phyloP scores from a whole-genome alignment of 495 filamentous ascomycete genomes.

The Monascus purpureus region DNA sequence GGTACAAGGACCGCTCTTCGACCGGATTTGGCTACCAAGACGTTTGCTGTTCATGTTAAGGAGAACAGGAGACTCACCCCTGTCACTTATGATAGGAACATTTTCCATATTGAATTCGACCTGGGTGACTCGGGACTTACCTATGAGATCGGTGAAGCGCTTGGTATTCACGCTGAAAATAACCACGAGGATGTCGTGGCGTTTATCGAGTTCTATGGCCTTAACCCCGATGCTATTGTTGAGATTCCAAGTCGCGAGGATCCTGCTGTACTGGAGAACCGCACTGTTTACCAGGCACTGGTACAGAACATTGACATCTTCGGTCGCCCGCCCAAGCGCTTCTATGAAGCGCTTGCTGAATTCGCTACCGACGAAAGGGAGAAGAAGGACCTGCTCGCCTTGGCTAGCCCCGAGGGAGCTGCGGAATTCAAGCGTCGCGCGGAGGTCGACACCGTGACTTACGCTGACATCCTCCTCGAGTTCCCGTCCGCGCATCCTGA shows the following conservation, averaged over 20 bases:
- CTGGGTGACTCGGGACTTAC: conserved; percentile 77
- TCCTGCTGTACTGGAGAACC: conserved; percentile 58
- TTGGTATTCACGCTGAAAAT: conserved; percentile 93
- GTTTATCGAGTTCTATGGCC: conserved; percentile 81
- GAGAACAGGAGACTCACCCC: conserved; percentile 92
- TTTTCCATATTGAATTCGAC: conserved; percentile 99
- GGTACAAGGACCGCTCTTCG: conserved; percentile 57
- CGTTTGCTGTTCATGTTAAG: conserved; percentile 75
- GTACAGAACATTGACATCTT: conserved; percentile 95
- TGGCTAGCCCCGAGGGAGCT: conserved; percentile 75
- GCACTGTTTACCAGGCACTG: conserved; percentile 86
- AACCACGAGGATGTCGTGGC: conserved; percentile 60
- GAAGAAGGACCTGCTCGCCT: conserved; percentile 59
- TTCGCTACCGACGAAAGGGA: conserved; percentile 74
- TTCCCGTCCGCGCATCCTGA: conserved; percentile 77
- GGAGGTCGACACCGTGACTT: conserved; percentile 88
- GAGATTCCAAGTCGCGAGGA: conserved; percentile 85
- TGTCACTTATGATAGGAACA: conserved; percentile 83
- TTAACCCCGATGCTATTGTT: conserved; percentile 69
- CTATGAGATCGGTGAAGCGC: conserved; percentile 96
- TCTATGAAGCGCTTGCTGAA: conserved; percentile 85
- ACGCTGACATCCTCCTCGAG: conserved; percentile 76
- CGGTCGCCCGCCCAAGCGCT: conserved; percentile 88
- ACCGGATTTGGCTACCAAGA: conserved; percentile 76
- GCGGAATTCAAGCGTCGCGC: conserved; percentile 86